A percentile compares a stretch with the other conserved stretches of the same genome.
Conservation (phyloP, 768 basidiomycete species). For the Lactarius hatsudake region DNA sequence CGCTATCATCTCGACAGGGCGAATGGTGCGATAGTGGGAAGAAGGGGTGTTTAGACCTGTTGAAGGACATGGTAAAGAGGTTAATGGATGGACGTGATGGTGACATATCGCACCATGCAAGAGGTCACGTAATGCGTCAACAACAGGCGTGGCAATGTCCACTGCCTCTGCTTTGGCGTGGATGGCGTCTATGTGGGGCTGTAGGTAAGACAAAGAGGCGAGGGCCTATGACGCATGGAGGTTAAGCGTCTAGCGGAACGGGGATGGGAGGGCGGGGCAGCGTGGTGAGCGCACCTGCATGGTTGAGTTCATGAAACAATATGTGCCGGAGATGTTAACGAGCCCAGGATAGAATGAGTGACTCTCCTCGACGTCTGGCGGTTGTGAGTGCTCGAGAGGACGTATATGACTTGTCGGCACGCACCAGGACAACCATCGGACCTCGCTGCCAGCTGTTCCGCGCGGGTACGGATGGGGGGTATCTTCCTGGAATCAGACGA, state of each 20-base stretch:
- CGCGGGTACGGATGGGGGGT: slow-evolving; percentile 45
- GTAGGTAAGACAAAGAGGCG: slow-evolving; percentile 80
- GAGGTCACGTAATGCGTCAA: slow-evolving; percentile 74
- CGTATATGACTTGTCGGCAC: slow-evolving; percentile 4
- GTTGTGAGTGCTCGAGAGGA: not conserved
- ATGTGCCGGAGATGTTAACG: slow-evolving; percentile 92
- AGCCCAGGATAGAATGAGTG: slow-evolving; percentile 77
- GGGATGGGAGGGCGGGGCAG: not conserved
- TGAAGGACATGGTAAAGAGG: slow-evolving; percentile 1
- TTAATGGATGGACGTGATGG: slow-evolving; percentile 24
- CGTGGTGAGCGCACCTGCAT: slow-evolving; percentile 56
- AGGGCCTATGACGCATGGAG: slow-evolving; percentile 57
- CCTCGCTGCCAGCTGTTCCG: slow-evolving; percentile 52
- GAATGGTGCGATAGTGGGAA: slow-evolving; percentile 55
- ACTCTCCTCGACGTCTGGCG: slow-evolving; percentile 29
- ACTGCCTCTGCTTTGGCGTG: slow-evolving; percentile 72
- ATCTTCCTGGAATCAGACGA: slow-evolving; percentile 49
- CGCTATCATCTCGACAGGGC: slow-evolving; percentile 69
- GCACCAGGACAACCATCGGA: slow-evolving; percentile 37
- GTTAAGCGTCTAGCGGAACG: slow-evolving; percentile 8
- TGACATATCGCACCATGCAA: slow-evolving; percentile 50
- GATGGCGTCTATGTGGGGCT: slow-evolving; percentile 73
- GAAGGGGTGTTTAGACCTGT: slow-evolving; percentile 65
- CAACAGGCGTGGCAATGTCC: slow-evolving; percentile 83
- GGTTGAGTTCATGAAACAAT: slow-evolving; percentile 98